Evolutionary conservation across 2,329 filamentous ascomycete genomes (phyloP), one percentile per base, ranked within the genome.

Genomic region (Aspergillus candidus): DNA sequence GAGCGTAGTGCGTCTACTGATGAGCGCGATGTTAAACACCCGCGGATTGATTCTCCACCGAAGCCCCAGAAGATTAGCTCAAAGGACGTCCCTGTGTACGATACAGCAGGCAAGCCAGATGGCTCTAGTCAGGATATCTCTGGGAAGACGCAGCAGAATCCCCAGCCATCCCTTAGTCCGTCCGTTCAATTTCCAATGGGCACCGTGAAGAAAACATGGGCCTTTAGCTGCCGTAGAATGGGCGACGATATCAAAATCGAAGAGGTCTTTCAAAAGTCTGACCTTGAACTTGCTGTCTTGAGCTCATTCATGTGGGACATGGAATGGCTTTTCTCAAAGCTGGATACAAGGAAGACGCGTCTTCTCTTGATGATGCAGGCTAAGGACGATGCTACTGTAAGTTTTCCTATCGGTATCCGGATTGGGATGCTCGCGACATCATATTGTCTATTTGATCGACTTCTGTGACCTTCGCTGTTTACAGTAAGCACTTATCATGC

Each of bases 271-370:
- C 85, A 94, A 61, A 83, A 80, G 48, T 68, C 79, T 2, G 75
- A 82, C 11, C 72, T 97, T 7, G 72, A 86, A 40, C 78, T 88
- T 32, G 90, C 88, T 1, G 78, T 97, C 0, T 69, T 97, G 4
- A 94, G 89, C 54, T 87, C 91, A 0, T 97, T 86, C 55, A 81
- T 91, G 60, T 93, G 87, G 82, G 84, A 97, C 50, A 78, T 84
- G 11, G 77, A 84, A 22, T 96, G 88, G 87, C 63, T 93, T 35
- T 64, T 91, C 22, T 76, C 72, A 5, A 94, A 93, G 61, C 63
- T 94, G 22, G 73, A 88, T 48, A 60, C 74, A 11, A 55, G 51
- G 10, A 74, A 63, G 43, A 87, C 83, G 0, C 82, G 79, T 52
- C 68, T 88, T 15, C 72, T 86, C 13, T 72, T 83, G 52, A 67